Conservation (phyloP, 1,139 yeast genomes). For the Sugiyamaella novakii region DNA sequence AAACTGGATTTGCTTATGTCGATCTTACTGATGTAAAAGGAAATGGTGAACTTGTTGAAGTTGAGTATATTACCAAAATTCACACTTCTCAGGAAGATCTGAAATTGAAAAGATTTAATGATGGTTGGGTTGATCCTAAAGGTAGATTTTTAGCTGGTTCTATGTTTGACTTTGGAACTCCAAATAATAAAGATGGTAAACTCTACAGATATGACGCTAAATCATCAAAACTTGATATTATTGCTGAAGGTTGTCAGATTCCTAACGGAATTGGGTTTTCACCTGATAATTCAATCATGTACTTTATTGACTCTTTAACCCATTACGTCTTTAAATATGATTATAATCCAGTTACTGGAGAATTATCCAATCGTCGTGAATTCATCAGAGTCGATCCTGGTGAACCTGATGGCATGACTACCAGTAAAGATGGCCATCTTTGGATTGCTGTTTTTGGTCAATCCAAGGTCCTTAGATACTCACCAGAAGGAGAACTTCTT, state of each 20-base stretch:
- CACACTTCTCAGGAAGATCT: slow-evolving; percentile 22
- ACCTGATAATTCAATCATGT: slow-evolving; percentile 53
- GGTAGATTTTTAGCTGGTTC: slow-evolving; percentile 43
- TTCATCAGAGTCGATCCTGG: slow-evolving; percentile 33
- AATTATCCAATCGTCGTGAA: slow-evolving; percentile 48
- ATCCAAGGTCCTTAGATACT: slow-evolving; percentile 54
- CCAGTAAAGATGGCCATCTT: slow-evolving; percentile 62
- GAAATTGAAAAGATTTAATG: slow-evolving; percentile 37
- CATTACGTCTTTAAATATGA: slow-evolving; percentile 63
- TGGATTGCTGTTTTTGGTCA: slow-evolving; percentile 73
- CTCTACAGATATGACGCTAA: slow-evolving; percentile 32
- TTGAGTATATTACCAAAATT: slow-evolving; percentile 26
- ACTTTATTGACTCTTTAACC: slow-evolving; percentile 72
- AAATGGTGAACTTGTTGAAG: slow-evolving; percentile 28
- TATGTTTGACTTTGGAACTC: slow-evolving; percentile 32
- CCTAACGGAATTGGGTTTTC: slow-evolving; percentile 79
- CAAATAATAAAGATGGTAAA: slow-evolving; percentile 34
- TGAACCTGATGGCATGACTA: slow-evolving; percentile 78
- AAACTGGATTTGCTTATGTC: slow-evolving; percentile 38
- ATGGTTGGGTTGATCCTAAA: slow-evolving; percentile 42
- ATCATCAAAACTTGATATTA: slow-evolving; percentile 15
- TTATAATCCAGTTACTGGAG: slow-evolving; percentile 53
- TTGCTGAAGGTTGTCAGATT: slow-evolving; percentile 27
- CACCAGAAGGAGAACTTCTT: slow-evolving; percentile 52
- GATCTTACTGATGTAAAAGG: slow-evolving; percentile 32